Evolutionary conservation across 352 stramenopile genomes (phyloP).

Genomic region (Globisporangium heterothallicum): DNA sequence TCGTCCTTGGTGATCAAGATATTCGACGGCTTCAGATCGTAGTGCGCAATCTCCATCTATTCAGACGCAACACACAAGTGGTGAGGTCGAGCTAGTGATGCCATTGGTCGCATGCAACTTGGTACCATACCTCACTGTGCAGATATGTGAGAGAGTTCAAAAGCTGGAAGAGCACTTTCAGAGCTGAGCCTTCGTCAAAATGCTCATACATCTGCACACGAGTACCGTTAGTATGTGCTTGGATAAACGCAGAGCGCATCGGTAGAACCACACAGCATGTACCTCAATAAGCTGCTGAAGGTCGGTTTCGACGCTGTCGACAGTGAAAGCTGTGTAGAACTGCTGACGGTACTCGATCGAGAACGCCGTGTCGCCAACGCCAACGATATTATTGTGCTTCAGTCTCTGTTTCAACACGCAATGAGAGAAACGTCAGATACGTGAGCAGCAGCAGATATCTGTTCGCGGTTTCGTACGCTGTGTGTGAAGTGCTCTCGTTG

Average conservation of each 20-base stretch:
- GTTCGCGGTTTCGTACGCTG: constrained; percentile 33
- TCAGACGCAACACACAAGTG: not conserved
- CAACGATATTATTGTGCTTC: constrained; percentile 63
- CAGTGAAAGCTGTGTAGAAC: constrained; percentile 71
- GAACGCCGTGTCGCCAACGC: constrained; percentile 50
- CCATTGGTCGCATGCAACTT: not conserved
- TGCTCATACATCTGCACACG: constrained; percentile 40
- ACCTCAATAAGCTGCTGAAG: constrained; percentile 74
- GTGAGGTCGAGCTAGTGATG: constrained; percentile 2
- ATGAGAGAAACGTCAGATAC: not conserved
- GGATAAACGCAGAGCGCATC: not conserved
- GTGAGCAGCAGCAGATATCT: not conserved
- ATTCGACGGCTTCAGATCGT: constrained; percentile 97
- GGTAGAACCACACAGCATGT: not conserved
- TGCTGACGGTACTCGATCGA: constrained; percentile 65
- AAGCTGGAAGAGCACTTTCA: constrained; percentile 63
- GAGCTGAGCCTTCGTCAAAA: constrained; percentile 52
- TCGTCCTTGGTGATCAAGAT: constrained; percentile 90
- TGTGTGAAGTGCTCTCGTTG: constrained; percentile 67
- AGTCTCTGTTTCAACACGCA: constrained; percentile 33
- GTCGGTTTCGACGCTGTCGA: constrained; percentile 64
- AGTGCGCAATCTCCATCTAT: constrained; percentile 74
- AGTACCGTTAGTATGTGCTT: not conserved
- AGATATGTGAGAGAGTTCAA: constrained; percentile 65
- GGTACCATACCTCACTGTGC: constrained; percentile 53